Percentiles rank a stretch among this genome's conserved stretches.
Evolutionary conservation across 768 basidiomycete genomes (phyloP).

Genomic region (Candolleomyces aberdarensis): DNA sequence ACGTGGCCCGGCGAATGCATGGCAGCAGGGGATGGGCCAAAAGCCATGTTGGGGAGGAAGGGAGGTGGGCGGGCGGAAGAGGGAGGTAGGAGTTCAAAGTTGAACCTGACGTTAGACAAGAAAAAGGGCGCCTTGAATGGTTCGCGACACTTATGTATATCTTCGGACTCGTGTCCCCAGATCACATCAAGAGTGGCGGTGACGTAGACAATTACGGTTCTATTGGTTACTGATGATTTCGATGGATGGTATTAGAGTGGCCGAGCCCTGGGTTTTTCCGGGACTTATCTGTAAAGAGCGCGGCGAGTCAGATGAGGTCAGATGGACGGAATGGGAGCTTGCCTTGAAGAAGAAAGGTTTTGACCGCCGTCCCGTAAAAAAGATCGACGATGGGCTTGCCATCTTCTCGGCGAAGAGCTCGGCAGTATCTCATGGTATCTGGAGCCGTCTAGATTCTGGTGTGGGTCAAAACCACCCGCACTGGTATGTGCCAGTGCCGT

Average conservation of each 20-base stretch:
- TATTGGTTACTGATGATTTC: slow-evolving; percentile 1
- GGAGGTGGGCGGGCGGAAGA: background rate
- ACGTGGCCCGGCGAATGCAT: slow-evolving; percentile 12
- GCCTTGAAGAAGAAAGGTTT: too few relatives aligned
- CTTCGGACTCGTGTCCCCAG: slow-evolving; percentile 1
- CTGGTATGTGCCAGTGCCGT: too few relatives aligned
- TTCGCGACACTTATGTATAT: slow-evolving; percentile 6
- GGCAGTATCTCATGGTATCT: too few relatives aligned
- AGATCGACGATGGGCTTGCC: too few relatives aligned
- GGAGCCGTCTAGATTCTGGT: too few relatives aligned
- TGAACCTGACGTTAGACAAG: slow-evolving; percentile 1
- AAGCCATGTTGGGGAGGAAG: background rate
- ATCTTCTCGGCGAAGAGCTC: too few relatives aligned
- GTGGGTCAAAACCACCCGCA: too few relatives aligned
- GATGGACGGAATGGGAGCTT: too few relatives aligned
- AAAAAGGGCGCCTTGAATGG: slow-evolving; percentile 4
- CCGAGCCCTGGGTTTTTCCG: slow-evolving; percentile 8
- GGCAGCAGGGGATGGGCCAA: slow-evolving; percentile 2
- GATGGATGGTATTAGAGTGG: background rate
- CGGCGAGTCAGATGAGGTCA: background rate
- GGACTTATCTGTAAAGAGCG: background rate
- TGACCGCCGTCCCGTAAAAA: too few relatives aligned
- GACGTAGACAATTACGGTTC: slow-evolving; percentile 19
- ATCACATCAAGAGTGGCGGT: slow-evolving; percentile 22
- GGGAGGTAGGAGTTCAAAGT: background rate